These are phyloP conservation scores for Zelonia costaricensis DNA, from an alignment of 208 protist species.

Conservation along the genomic window DNA sequence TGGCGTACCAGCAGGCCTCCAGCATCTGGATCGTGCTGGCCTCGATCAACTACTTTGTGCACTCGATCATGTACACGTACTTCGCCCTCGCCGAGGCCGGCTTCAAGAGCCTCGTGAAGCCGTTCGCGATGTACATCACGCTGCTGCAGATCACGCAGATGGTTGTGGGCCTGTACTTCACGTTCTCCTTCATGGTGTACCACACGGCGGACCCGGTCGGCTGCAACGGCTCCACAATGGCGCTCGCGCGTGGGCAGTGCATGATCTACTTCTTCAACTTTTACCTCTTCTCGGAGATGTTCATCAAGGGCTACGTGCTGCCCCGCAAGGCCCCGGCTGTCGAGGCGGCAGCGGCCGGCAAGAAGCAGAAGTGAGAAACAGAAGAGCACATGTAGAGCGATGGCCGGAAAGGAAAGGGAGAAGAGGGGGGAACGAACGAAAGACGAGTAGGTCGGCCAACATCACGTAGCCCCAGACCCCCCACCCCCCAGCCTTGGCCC, in stretches of 20 bases:
- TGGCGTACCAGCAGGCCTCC: conserved; percentile 45
- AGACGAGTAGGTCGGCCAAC: not conserved
- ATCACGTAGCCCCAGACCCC: not conserved
- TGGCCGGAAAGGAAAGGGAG: not conserved
- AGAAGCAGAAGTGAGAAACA: conserved; percentile 14
- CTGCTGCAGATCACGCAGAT: conserved; percentile 91
- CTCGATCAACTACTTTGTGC: conserved; percentile 91
- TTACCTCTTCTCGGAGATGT: conserved; percentile 92
- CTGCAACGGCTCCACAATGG: conserved; percentile 46
- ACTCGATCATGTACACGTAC: conserved; percentile 95
- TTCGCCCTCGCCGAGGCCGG: conserved; percentile 74
- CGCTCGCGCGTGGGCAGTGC: conserved; percentile 47
- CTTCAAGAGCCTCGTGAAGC: conserved; percentile 52
- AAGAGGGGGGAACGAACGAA: not conserved
- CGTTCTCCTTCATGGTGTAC: conserved; percentile 36
- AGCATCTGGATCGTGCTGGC: conserved; percentile 52
- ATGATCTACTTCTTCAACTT: conserved; percentile 93
- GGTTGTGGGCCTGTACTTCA: conserved; percentile 80
- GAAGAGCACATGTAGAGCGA: not conserved
- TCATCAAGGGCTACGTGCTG: conserved; percentile 80
- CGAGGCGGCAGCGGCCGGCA: conserved; percentile 4
- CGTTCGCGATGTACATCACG: conserved; percentile 81
- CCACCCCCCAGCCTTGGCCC: not conserved
- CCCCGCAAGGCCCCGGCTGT: conserved; percentile 22
- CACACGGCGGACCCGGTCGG: conserved; percentile 21